A percentile compares a stretch with the other conserved stretches of the same genome.
Evolutionary conservation across 2,329 filamentous ascomycete genomes (phyloP).

Genomic region (Xylariaceae sp.): DNA sequence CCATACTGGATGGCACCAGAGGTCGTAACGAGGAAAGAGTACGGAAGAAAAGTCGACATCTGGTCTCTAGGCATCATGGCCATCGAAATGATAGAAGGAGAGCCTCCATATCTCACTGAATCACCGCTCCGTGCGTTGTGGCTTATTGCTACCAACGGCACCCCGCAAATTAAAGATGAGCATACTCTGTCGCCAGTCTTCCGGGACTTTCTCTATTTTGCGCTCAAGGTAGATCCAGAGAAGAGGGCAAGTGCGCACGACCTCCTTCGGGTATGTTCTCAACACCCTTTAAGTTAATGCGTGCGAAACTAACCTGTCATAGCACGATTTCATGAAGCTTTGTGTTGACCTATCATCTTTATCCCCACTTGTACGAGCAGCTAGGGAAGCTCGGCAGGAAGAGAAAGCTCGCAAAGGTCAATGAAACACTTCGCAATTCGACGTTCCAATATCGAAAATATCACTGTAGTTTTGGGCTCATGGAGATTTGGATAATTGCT

Average conservation of each 20-base stretch:
- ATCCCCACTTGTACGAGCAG: conserved; percentile 83
- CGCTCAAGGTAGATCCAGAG: conserved; percentile 94
- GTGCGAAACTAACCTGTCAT: conserved; percentile 26
- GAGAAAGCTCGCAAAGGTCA: conserved; percentile 75
- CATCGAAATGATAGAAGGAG: conserved; percentile 99
- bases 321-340: conserved; percentile 81
- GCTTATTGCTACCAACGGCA: conserved; percentile 95
- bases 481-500: conserved; percentile 22
- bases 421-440: conserved; percentile 25
- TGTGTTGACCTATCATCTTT: conserved; percentile 77
- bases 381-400: conserved; percentile 80
- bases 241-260: conserved; percentile 95
- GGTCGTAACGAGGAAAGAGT: conserved; percentile 95
- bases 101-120: conserved; percentile 95
- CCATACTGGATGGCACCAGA: conserved; percentile 99
- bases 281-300: conserved; percentile 18
- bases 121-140: conserved; percentile 90
- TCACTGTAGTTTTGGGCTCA: neutral
- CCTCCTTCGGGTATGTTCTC: conserved; percentile 75
- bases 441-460: neutral
- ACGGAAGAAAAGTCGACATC: conserved; percentile 97
- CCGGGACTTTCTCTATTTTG: conserved; percentile 88
- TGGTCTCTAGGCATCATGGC: conserved; percentile 99
- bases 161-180: conserved; percentile 92
- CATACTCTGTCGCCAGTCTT: conserved; percentile 80